phyloP scores from a whole-genome alignment of 345 rosid genomes.

The Passiflora organensis region DNA sequence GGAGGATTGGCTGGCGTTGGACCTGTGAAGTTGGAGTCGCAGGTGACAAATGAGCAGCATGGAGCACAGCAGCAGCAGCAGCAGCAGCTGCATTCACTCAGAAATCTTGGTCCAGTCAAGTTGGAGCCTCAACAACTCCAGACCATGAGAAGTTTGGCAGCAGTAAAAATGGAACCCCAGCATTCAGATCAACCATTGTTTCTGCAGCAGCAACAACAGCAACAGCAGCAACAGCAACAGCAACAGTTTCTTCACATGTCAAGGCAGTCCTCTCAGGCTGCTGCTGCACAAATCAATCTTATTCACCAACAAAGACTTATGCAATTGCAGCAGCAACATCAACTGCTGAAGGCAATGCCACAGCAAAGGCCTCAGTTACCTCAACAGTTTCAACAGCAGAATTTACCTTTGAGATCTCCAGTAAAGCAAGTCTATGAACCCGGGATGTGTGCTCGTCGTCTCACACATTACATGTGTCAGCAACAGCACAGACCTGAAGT shows the following conservation, averaged over 20 bases:
- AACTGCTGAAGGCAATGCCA: constrained; percentile 76
- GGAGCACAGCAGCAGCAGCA: constrained; percentile 45
- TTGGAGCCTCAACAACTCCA: constrained; percentile 69
- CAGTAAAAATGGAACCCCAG: constrained; percentile 77
- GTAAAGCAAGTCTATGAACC: constrained; percentile 76
- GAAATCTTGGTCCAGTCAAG: constrained; percentile 63
- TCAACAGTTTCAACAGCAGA: constrained; percentile 82
- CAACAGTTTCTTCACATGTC: constrained; percentile 72
- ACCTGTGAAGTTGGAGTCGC: constrained; percentile 81
- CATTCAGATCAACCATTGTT: constrained; percentile 69
- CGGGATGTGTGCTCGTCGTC: constrained; percentile 92
- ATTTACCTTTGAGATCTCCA: constrained; percentile 63
- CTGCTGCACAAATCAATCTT: constrained; percentile 61
- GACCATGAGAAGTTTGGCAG: constrained; percentile 52
- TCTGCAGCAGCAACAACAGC: constrained; percentile 71
- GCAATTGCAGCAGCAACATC: constrained; percentile 69
- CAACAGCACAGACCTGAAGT: constrained; percentile 97
- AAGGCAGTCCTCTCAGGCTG: constrained; percentile 77
- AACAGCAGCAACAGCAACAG: constrained; percentile 63
- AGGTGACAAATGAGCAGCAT: constrained; percentile 57
- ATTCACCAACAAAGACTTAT: constrained; percentile 68
- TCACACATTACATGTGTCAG: constrained; percentile 82
- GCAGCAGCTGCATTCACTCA: constrained; percentile 53
- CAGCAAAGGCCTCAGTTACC: constrained; percentile 73
- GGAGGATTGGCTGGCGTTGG: constrained; percentile 72